Percentiles rank a stretch among this genome's conserved stretches.
Conservation (phyloP, 2,329 filamentous ascomycete species). For the Penicillium sp. region DNA sequence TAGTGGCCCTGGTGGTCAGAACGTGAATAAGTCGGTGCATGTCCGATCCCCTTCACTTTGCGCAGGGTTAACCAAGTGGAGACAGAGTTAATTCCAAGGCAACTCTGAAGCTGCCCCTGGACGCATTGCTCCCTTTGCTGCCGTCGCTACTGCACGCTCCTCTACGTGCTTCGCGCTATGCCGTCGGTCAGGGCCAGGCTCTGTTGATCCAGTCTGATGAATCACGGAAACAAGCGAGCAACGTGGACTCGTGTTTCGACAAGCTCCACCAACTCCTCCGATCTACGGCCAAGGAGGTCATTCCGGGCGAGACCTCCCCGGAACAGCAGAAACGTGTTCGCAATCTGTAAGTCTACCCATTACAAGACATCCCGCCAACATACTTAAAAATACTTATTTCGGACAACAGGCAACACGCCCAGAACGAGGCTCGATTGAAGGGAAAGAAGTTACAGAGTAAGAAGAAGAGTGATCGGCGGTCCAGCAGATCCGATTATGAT, state of each 20-base stretch:
- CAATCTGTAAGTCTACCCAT: slow-evolving; percentile 42
- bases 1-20: slow-evolving; percentile 61
- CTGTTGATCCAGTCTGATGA: slow-evolving; percentile 61
- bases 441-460: slow-evolving; percentile 57
- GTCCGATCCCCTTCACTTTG: slow-evolving; percentile 8
- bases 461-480: slow-evolving; percentile 55
- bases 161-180: slow-evolving; percentile 52
- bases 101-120: slow-evolving; percentile 54
- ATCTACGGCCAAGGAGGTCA: slow-evolving; percentile 46
- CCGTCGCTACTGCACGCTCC: slow-evolving; percentile 51
- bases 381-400: background rate
- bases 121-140: slow-evolving; percentile 50
- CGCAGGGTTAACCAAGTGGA: slow-evolving; percentile 6
- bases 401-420: slow-evolving; percentile 48
- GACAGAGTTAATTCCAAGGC: slow-evolving; percentile 62
- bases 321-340: slow-evolving; percentile 53
- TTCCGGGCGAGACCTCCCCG: slow-evolving; percentile 58
- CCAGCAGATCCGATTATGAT: slow-evolving; percentile 36
- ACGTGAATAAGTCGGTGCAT: slow-evolving; percentile 60
- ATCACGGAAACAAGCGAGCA: slow-evolving; percentile 56
- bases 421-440: slow-evolving; percentile 54
- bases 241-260: slow-evolving; percentile 55
- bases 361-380: background rate
- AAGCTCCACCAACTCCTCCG: slow-evolving; percentile 54
- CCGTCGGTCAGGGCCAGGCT: slow-evolving; percentile 49